Percentiles rank a stretch among this genome's conserved stretches.
phyloP scores from a whole-genome alignment of 1,139 yeast genomes.

The Lipomyces yarrowii region DNA sequence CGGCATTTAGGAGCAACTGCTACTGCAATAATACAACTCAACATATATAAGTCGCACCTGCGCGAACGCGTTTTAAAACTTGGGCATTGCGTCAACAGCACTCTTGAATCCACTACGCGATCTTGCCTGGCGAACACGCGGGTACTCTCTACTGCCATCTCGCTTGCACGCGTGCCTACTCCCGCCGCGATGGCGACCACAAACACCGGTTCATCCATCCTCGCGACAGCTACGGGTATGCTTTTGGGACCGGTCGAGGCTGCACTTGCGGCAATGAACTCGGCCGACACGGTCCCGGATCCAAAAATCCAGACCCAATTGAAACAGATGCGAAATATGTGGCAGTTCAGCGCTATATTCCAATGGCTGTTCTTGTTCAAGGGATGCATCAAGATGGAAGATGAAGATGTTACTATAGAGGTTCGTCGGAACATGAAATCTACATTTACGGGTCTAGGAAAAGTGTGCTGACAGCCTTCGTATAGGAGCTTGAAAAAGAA shows the following conservation, averaged over 20 bases:
- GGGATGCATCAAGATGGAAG: constrained; percentile 26
- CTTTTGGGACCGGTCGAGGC: constrained; percentile 35
- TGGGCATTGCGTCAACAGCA: neutral
- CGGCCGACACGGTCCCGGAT: constrained; percentile 35
- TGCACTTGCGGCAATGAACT: constrained; percentile 36
- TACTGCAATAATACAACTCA: neutral
- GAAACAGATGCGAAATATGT: constrained; percentile 31
- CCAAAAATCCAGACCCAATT: constrained; percentile 28
- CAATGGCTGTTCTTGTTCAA: constrained; percentile 33
- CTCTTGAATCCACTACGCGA: neutral
- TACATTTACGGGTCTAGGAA: neutral
- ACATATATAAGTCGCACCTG: neutral
- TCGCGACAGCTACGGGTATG: constrained; percentile 19
- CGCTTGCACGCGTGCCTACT: neutral
- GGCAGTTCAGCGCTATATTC: constrained; percentile 33
- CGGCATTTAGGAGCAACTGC: neutral
- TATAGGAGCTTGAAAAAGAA: constrained; percentile 33
- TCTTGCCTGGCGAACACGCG: neutral
- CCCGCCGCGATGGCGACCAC: constrained; percentile 2
- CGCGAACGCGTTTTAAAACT: neutral
- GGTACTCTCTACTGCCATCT: neutral
- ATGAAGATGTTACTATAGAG: constrained; percentile 31
- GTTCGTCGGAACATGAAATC: constrained; percentile 10
- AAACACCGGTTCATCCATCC: neutral
- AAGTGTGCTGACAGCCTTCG: neutral